Percentiles rank a stretch among this genome's conserved stretches.
Evolutionary conservation across 2,329 filamentous ascomycete genomes (phyloP).

Genomic region (Exophiala sp.): DNA sequence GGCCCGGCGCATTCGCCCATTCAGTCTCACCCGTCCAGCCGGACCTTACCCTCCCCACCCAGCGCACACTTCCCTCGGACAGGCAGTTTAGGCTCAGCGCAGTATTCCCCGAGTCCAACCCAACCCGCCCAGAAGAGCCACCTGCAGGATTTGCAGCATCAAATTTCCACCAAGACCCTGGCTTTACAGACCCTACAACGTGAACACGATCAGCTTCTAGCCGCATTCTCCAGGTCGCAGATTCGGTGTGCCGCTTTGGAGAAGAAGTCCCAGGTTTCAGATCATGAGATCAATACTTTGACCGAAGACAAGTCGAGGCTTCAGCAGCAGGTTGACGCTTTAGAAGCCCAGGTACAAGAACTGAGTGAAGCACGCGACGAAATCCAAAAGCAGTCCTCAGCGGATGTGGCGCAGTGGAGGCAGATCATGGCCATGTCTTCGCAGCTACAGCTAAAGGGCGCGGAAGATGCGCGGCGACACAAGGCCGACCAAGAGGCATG

Average conservation of each 20-base stretch:
- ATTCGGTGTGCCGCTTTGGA: slow-evolving; percentile 47
- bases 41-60: slow-evolving; percentile 28
- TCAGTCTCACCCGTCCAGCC: slow-evolving; percentile 20
- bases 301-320: slow-evolving; percentile 48
- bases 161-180: slow-evolving; percentile 50
- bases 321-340: slow-evolving; percentile 40
- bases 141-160: slow-evolving; percentile 49
- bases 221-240: slow-evolving; percentile 43
- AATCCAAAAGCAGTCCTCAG: slow-evolving; percentile 38
- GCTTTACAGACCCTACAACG: slow-evolving; percentile 49
- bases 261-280: slow-evolving; percentile 47
- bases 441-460: slow-evolving; percentile 40
- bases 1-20: slow-evolving; percentile 22
- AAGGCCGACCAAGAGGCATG: slow-evolving; percentile 36
- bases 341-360: slow-evolving; percentile 48
- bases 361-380: slow-evolving; percentile 45
- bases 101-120: slow-evolving; percentile 15
- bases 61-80: slow-evolving; percentile 21
- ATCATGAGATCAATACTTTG: slow-evolving; percentile 48
- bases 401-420: slow-evolving; percentile 46
- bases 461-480: slow-evolving; percentile 41
- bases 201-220: slow-evolving; percentile 50
- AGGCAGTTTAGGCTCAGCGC: slow-evolving; percentile 11
- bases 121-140: slow-evolving; percentile 36
- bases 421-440: slow-evolving; percentile 48